Evolutionary conservation across 371 early-diverging fungal species (phyloP), one percentile per base, ranked within the genome.

Genomic region (Mucor ambiguus): DNA sequence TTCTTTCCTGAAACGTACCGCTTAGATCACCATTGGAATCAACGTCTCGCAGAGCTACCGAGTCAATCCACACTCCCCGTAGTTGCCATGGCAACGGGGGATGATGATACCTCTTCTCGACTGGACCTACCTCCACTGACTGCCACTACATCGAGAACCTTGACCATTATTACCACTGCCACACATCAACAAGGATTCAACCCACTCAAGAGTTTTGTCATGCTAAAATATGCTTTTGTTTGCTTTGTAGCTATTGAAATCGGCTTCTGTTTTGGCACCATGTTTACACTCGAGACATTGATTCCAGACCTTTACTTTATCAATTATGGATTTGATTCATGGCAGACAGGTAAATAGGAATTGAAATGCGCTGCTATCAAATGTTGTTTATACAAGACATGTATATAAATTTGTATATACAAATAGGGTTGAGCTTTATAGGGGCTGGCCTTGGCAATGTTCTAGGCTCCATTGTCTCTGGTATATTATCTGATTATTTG

Each of bases 1-100:
- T 80, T 86, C 35, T 69, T 92, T 63, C 92, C 92, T 3, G 93
- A 93, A 64, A 92, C 92, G 0, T 89, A 89, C 60, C 85, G 90
- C 10, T 46, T 72, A 30, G 81, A 85, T 20, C 46, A 63, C 52
- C 54, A 38, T 16, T 74, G 74, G 75, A 68, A 64, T 43, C 38
- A 58, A 22, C 54, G 32, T 1, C 22, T 62, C 16, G 32, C 52
- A 20, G 22, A 22, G 10, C 41, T 52, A 8, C 61, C 48, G 49
- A 67, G 56, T 35, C 41, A 58, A 48, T 16, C 43, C 7, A 59
- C 52, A 14, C 52, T 52, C 6, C 41, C 41, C 2, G 41, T 41
- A 4, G 41, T 41, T 3, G 49, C 49, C 16, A 28, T 28, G 41
- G 41, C 18, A 28, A 35, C 37, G 12, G 7, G 9, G 9, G 33